These are phyloP conservation scores for Lupinus albus DNA, from an alignment of 306 rosid genomes.

Conservation along the genomic window DNA sequence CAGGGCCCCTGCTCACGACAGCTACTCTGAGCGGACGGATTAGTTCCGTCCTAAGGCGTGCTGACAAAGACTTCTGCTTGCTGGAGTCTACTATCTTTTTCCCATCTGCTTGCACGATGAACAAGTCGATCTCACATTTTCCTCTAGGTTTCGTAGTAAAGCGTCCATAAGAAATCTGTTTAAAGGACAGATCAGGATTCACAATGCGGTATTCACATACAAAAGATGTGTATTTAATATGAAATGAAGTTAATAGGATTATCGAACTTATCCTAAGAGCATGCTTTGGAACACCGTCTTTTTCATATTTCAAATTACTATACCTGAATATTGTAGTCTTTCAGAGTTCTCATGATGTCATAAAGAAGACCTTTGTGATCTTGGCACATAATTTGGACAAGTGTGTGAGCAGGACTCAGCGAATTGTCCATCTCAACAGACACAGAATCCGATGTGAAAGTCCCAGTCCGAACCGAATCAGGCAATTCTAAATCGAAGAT, in stretches of 20 bases:
- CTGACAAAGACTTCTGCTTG: slow-evolving; percentile 69
- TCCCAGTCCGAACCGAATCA: slow-evolving; percentile 44
- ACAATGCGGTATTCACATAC: not conserved
- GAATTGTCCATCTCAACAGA: slow-evolving; percentile 69
- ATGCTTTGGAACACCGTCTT: not conserved
- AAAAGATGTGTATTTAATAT: not conserved
- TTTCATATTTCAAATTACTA: not conserved
- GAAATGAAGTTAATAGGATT: not conserved
- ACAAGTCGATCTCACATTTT: slow-evolving; percentile 87
- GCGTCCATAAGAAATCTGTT: slow-evolving; percentile 94
- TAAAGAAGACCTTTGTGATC: slow-evolving; percentile 95
- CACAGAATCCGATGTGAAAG: slow-evolving; percentile 53
- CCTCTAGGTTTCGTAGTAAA: slow-evolving; percentile 59
- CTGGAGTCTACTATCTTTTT: slow-evolving; percentile 79
- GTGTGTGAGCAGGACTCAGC: slow-evolving; percentile 90
- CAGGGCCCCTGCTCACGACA: slow-evolving; percentile 84
- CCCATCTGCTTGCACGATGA: slow-evolving; percentile 88
- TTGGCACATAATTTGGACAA: slow-evolving; percentile 80
- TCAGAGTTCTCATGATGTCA: slow-evolving; percentile 92
- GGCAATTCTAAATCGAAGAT: slow-evolving; percentile 55
- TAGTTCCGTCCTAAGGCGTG: slow-evolving; percentile 73
- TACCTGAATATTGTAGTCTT: slow-evolving; percentile 92
- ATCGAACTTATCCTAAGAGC: slow-evolving; percentile 4
- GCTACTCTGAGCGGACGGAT: slow-evolving; percentile 79
- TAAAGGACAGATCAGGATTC: slow-evolving; percentile 25